Base-by-base conservation (phyloP, 2,329 filamentous ascomycete species). In the Xylariaceae sp. region DNA sequence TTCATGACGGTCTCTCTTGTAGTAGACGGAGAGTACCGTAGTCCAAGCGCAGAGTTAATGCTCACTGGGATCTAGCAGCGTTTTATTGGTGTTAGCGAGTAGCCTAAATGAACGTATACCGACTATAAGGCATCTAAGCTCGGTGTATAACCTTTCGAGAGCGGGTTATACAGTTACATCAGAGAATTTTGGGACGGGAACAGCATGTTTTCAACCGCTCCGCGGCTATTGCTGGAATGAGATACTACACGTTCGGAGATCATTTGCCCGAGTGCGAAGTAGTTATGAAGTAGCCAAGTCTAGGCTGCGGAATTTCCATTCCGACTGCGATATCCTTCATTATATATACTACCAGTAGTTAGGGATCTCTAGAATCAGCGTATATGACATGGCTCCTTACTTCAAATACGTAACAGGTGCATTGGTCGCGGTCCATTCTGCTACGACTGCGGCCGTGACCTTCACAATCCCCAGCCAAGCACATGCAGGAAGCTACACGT, bases 401-500 rank as follows among this genome's bases (percentile, higher is more conserved):
- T 36, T 58, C 17, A 9, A 34, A 33, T 16, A 46, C 33, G 14
- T 60, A 31, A 19, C 53, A 47, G 33, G 57, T 23, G 41, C 56
- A 21, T 28, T 62, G 24, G 58, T 52, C 52, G 55, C 53, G 55
- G 41, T 62, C 48, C 43, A 55, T 11, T 44, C 43, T 21, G 53
- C 41, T 17, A 53, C 41, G 29, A 31, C 53, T 45, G 59, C 63
- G 26, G 69, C 66, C 11, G 60, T 75, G 44, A 69, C 65, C 7
- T 76, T 76, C 60, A 69, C 65, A 28, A 55, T 77, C 11, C 75
- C 75, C 6, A 37, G 65, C 8, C 52, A 58, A 26, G 64, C 60
- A 23, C 61, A 68, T n/a, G 62, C 60, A 1, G 67, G 66, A 24
- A 59, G 41, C n/a, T 67, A 65, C 29, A 64, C 49, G 16, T 67